These are phyloP conservation scores for Podaxis sp. DNA, from an alignment of 768 basidiomycete genomes.

Conservation along the genomic window DNA sequence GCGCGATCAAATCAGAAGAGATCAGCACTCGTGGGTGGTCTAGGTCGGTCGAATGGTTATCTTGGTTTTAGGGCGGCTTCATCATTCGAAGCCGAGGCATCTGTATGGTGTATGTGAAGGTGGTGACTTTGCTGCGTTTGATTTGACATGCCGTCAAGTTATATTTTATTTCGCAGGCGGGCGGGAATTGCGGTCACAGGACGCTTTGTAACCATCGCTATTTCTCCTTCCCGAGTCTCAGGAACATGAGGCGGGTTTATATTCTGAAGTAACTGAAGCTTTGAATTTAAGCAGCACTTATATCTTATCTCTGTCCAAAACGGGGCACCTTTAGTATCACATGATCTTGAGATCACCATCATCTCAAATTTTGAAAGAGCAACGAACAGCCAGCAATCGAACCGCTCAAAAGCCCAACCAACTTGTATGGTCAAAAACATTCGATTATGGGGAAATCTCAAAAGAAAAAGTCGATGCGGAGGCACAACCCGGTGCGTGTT, in stretches of 20 bases:
- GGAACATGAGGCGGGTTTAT: too few species aligned
- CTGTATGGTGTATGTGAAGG: not conserved
- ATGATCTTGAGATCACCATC: not conserved
- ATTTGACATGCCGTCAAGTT: not conserved
- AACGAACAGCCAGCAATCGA: not conserved
- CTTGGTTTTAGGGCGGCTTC: not conserved
- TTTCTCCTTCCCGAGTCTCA: too few species aligned
- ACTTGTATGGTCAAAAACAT: not conserved
- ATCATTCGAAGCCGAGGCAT: not conserved
- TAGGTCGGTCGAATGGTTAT: not conserved
- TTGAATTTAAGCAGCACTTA: too few species aligned
- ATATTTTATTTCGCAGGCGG: not conserved
- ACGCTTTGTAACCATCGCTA: too few species aligned
- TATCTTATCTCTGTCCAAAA: not conserved
- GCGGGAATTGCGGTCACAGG: not conserved
- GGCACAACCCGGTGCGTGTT: constrained; percentile 92
- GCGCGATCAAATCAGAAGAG: not conserved
- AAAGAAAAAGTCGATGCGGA: constrained; percentile 77
- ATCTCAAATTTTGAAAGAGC: not conserved
- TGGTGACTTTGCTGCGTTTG: not conserved
- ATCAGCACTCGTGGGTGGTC: not conserved
- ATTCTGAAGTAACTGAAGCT: too few species aligned
- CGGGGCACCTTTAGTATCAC: not conserved
- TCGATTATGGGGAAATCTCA: constrained; percentile 85
- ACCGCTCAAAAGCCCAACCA: not conserved